Percentiles rank a stretch among this genome's conserved stretches.
These are phyloP conservation scores for Euphorbia corollata DNA, from an alignment of 441 rosid species.

Conservation along the genomic window DNA sequence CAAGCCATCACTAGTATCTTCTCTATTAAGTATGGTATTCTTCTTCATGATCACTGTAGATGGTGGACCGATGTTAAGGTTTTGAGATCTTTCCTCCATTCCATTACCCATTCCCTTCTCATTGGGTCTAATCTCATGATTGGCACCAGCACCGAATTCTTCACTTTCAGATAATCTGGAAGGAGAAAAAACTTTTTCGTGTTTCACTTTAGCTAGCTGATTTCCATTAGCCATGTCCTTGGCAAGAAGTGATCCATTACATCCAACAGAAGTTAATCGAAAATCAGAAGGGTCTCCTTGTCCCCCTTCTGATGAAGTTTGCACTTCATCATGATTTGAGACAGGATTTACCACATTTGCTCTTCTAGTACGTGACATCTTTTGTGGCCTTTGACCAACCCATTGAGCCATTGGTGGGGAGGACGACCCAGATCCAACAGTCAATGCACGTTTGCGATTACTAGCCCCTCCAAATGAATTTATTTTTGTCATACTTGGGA, in stretches of 20 bases:
- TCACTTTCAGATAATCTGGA: conserved; percentile 52
- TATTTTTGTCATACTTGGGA: conserved; percentile 32
- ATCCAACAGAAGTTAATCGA: conserved; percentile 34
- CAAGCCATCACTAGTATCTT: conserved; percentile 40
- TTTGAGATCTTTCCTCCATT: conserved; percentile 31
- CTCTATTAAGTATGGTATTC: conserved; percentile 31
- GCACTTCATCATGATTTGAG: conserved; percentile 44
- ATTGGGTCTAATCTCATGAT: conserved; percentile 33
- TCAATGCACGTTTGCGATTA: conserved; percentile 42
- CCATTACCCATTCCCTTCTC: conserved; percentile 33
- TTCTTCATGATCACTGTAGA: conserved; percentile 31
- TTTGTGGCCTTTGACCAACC: conserved; percentile 59
- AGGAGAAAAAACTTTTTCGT: conserved; percentile 43
- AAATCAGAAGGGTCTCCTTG: conserved; percentile 30
- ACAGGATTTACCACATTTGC: conserved; percentile 53
- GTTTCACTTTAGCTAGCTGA: conserved; percentile 37
- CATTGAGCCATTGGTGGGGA: conserved; percentile 55
- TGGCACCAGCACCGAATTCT: conserved; percentile 45
- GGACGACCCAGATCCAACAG: conserved; percentile 47
- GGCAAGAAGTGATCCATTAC: conserved; percentile 27
- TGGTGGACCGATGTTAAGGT: conserved; percentile 31
- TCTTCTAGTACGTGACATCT: conserved; percentile 53
- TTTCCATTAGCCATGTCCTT: conserved; percentile 29
- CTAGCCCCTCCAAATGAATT: conserved; percentile 29
- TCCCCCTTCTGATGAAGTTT: conserved; percentile 36